Evolutionary conservation across 2,329 filamentous ascomycete genomes (phyloP).

Genomic region (Calycina marina): DNA sequence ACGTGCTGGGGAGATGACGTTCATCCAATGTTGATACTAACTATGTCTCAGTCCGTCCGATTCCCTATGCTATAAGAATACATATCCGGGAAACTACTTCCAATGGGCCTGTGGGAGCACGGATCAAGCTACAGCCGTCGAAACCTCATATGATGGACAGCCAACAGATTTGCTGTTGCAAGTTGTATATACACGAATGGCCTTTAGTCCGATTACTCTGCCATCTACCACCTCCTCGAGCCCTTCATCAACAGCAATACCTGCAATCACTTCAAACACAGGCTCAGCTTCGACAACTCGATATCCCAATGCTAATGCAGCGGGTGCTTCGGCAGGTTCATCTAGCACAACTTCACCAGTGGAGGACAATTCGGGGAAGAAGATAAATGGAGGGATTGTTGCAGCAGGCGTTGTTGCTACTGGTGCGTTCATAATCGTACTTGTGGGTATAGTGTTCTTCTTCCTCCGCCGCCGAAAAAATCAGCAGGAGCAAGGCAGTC

Average conservation of each 20-base stretch:
- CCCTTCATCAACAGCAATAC: conserved; percentile 1
- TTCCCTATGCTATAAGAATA: conserved; percentile 17
- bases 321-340: not conserved
- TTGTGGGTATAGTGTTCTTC: not conserved
- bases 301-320: conserved; percentile 1
- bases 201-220: conserved; percentile 9
- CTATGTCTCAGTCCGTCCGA: conserved; percentile 8
- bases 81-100: conserved; percentile 16
- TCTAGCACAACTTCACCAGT: not conserved
- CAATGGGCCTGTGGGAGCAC: conserved; percentile 19
- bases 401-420: not conserved
- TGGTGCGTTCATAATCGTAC: not conserved
- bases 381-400: not conserved
- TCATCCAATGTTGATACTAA: no score
- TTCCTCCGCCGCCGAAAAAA: not conserved
- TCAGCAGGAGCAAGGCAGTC: not conserved
- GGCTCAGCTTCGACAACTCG: conserved; percentile 2
- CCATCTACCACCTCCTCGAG: conserved; percentile 3
- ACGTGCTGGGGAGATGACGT: conserved; percentile 3
- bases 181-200: conserved; percentile 17
- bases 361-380: not conserved
- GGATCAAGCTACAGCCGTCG: conserved; percentile 11
- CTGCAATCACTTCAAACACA: conserved; percentile 2
- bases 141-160: conserved; percentile 17
- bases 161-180: conserved; percentile 15